phyloP scores from a whole-genome alignment of 2,329 filamentous ascomycete species.

The Cladobotryum mycophilum region DNA sequence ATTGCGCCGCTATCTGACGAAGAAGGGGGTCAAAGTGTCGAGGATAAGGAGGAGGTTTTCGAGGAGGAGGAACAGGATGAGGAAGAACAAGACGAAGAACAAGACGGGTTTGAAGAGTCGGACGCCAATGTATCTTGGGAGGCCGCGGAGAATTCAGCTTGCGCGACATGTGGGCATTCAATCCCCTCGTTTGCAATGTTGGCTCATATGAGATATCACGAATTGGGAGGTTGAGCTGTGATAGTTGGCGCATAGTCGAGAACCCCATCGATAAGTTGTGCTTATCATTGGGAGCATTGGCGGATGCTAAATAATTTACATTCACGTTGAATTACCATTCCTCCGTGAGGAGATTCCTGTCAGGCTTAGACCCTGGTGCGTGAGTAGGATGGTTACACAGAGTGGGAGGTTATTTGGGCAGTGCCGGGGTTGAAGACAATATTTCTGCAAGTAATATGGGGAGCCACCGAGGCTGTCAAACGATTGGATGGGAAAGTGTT shows the following conservation, averaged over 20 bases:
- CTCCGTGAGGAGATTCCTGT: too few relatives aligned
- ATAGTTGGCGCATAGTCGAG: neutral
- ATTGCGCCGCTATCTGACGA: constrained; percentile 33
- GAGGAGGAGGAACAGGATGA: constrained; percentile 15
- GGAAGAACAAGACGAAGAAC: constrained; percentile 20
- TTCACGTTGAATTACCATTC: too few relatives aligned
- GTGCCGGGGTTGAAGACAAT: too few relatives aligned
- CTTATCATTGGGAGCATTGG: too few relatives aligned
- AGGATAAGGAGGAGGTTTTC: constrained; percentile 24
- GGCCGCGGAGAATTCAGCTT: constrained; percentile 26
- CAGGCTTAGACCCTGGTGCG: too few relatives aligned
- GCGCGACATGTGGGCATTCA: constrained; percentile 44
- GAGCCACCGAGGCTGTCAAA: too few relatives aligned
- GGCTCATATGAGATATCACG: constrained; percentile 42
- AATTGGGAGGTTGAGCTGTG: constrained; percentile 21
- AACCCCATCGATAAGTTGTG: too few relatives aligned
- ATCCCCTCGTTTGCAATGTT: constrained; percentile 53
- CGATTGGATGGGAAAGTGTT: too few relatives aligned
- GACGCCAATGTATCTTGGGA: constrained; percentile 24
- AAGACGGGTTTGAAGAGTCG: constrained; percentile 14
- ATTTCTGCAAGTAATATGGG: too few relatives aligned
- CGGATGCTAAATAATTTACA: too few relatives aligned
- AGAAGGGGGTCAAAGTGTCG: constrained; percentile 9
- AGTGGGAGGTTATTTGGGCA: too few relatives aligned
- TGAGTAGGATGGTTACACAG: too few relatives aligned